These are phyloP conservation scores for Podochytrium sp. DNA, from an alignment of 192 early-diverging fungal species.

Conservation along the genomic window DNA sequence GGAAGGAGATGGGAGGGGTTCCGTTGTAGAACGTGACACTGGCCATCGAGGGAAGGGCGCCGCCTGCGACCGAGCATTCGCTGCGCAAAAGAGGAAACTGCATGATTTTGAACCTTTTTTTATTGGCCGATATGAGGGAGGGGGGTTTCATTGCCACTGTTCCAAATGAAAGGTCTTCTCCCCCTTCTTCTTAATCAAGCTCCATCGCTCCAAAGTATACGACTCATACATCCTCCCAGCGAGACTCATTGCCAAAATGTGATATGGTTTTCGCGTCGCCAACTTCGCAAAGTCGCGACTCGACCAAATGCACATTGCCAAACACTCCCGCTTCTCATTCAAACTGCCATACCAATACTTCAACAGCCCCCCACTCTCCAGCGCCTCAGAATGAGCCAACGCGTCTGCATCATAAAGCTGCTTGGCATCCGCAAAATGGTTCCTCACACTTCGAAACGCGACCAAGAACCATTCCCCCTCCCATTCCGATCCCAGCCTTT, in stretches of 20 bases:
- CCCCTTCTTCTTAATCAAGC: conserved; percentile 32
- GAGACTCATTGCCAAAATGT: conserved; percentile 46
- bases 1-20: background rate
- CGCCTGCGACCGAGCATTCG: background rate
- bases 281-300: conserved; percentile 43
- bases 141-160: background rate
- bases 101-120: background rate
- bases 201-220: conserved; percentile 52
- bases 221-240: conserved; percentile 55
- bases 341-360: conserved; percentile 59
- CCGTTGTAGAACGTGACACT: background rate
- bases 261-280: conserved; percentile 47
- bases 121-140: background rate
- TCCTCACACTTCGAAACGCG: conserved; percentile 50
- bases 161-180: background rate
- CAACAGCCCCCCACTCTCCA: conserved; percentile 51
- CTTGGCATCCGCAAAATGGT: conserved; percentile 37
- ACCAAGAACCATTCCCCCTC: conserved; percentile 54
- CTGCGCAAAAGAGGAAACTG: background rate
- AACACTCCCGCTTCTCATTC: conserved; percentile 48
- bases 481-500: conserved; percentile 24
- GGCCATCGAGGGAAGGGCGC: background rate
- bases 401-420: conserved; percentile 52
- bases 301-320: conserved; percentile 60
- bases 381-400: conserved; percentile 53